Percentiles rank a stretch among this genome's conserved stretches.
Evolutionary conservation across 2,329 filamentous ascomycete genomes (phyloP).

Genomic region (Colletotrichum camelliae): DNA sequence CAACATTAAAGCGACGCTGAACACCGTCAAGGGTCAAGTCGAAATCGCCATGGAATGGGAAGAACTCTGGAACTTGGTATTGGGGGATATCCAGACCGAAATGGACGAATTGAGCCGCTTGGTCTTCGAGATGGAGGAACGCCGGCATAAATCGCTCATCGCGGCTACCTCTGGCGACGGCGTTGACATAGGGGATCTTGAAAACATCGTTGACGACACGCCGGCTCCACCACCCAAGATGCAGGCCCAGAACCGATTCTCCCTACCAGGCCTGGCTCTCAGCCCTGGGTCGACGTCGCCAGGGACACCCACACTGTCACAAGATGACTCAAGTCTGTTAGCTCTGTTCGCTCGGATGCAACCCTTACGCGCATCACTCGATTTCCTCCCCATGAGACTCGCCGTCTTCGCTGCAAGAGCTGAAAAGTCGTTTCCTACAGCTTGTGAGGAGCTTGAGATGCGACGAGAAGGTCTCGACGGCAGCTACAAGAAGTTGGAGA

Average conservation of each 20-base stretch:
- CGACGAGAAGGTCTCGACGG: constrained; percentile 76
- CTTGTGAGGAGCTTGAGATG: constrained; percentile 86
- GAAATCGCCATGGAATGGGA: constrained; percentile 99
- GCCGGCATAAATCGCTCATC: constrained; percentile 80
- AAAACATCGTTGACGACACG: constrained; percentile 91
- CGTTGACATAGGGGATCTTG: constrained; percentile 84
- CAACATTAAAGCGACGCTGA: constrained; percentile 78
- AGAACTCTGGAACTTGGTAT: constrained; percentile 91
- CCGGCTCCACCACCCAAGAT: constrained; percentile 61
- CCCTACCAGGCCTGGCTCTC: constrained; percentile 67
- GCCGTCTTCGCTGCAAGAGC: constrained; percentile 85
- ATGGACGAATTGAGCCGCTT: constrained; percentile 78
- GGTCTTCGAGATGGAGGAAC: constrained; percentile 98
- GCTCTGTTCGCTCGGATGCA: constrained; percentile 96
- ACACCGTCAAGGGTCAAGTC: constrained; percentile 85
- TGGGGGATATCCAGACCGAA: constrained; percentile 92
- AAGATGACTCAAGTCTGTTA: constrained; percentile 87
- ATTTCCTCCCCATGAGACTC: constrained; percentile 94
- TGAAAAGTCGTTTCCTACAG: constrained; percentile 81
- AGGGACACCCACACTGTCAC: constrained; percentile 60
- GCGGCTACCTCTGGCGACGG: constrained; percentile 66
- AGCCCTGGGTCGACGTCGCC: constrained; percentile 64
- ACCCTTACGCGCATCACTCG: constrained; percentile 86
- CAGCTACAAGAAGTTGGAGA: constrained; percentile 87
- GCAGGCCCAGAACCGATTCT: constrained; percentile 68